Conservation (phyloP, 1,284 basidiomycete genomes). For the Paramarasmius palmivorus region DNA sequence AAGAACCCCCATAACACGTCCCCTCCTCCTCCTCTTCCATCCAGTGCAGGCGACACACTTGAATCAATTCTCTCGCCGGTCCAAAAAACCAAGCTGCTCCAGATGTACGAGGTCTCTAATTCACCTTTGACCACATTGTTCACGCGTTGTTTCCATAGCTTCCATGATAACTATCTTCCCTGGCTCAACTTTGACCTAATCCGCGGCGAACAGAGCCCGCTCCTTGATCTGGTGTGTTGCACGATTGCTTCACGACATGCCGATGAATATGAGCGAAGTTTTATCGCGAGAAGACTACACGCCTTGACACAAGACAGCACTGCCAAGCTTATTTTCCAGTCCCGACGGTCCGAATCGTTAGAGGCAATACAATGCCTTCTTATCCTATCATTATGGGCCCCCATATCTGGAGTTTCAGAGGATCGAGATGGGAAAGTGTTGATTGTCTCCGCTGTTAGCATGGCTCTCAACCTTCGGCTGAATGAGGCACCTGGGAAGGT, state of each 20-base stretch:
- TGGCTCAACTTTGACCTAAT: conserved; percentile 24
- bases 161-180: conserved; percentile 19
- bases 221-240: conserved; percentile 22
- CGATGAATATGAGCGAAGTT: conserved; percentile 7
- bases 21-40: conserved; percentile 11
- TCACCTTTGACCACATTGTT: not conserved
- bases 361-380: conserved; percentile 13
- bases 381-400: conserved; percentile 13
- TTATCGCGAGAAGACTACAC: conserved; percentile 6
- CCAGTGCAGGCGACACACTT: conserved; percentile 13
- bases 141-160: conserved; percentile 11
- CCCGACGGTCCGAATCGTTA: conserved; percentile 7
- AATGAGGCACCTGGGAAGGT: conserved; percentile 12
- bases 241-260: conserved; percentile 20
- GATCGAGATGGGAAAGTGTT: conserved; percentile 12
- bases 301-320: conserved; percentile 7
- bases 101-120: conserved; percentile 5
- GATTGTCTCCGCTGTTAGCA: conserved; percentile 15
- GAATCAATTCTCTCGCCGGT: conserved; percentile 9
- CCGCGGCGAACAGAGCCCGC: conserved; percentile 10
- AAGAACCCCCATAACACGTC: not conserved
- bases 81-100: conserved; percentile 10
- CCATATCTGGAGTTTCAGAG: conserved; percentile 6
- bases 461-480: conserved; percentile 15
- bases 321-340: conserved; percentile 11